phyloP scores from a whole-genome alignment of 2,329 filamentous ascomycete species.

The Hymenotorrendiella dingleyae region DNA sequence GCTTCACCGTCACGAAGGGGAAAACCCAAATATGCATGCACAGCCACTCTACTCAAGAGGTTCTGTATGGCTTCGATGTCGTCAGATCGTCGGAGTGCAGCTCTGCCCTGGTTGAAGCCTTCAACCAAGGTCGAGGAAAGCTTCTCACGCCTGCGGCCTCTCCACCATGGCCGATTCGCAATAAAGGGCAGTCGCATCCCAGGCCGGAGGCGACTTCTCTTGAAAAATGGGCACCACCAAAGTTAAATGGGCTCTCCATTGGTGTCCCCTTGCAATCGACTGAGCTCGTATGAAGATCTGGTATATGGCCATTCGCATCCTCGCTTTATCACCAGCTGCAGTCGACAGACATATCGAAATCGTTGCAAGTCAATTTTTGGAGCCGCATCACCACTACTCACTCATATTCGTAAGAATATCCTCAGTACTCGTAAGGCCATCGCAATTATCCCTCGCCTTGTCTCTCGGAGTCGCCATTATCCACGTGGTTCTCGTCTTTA shows the following conservation, averaged over 20 bases:
- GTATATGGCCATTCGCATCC: slow-evolving; percentile 17
- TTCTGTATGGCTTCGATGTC: slow-evolving; percentile 13
- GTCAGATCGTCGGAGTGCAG: slow-evolving; percentile 17
- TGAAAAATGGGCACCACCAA: slow-evolving; percentile 26
- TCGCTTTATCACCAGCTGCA: background rate
- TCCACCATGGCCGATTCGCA: background rate
- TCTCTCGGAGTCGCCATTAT: too few relatives aligned
- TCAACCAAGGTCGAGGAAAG: too few relatives aligned
- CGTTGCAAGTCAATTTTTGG: slow-evolving; percentile 20
- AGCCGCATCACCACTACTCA: too few relatives aligned
- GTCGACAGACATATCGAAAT: slow-evolving; percentile 13
- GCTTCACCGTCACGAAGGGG: background rate
- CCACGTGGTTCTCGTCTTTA: too few relatives aligned
- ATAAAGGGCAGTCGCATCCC: slow-evolving; percentile 19
- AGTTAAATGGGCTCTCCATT: slow-evolving; percentile 12
- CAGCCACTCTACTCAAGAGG: slow-evolving; percentile 5
- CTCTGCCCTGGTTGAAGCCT: too few relatives aligned
- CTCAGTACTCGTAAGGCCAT: too few relatives aligned
- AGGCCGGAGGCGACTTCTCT: slow-evolving; percentile 22
- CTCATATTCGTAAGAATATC: too few relatives aligned
- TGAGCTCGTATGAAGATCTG: slow-evolving; percentile 9
- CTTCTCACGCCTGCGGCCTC: too few relatives aligned
- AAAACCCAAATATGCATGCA: slow-evolving; percentile 2
- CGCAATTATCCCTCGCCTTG: too few relatives aligned
- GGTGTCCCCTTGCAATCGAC: slow-evolving; percentile 24